phyloP scores from a whole-genome alignment of 805 yeast genomes.

The Starmerella apis region DNA sequence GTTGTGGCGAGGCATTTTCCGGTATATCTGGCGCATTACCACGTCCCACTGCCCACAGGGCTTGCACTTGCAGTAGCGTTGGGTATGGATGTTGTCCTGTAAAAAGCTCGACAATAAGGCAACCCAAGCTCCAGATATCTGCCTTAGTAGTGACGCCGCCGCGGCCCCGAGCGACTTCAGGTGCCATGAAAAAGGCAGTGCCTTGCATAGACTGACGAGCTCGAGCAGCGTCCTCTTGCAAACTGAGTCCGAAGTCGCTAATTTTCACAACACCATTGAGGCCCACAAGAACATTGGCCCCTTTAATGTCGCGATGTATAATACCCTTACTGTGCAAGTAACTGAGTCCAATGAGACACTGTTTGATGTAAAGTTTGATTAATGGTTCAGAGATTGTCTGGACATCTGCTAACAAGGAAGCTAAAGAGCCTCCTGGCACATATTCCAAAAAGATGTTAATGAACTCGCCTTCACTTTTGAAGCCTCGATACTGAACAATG shows the following conservation, averaged over 20 bases:
- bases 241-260: slow-evolving; percentile 78
- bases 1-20: slow-evolving; percentile 48
- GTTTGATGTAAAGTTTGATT: slow-evolving; percentile 60
- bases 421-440: slow-evolving; percentile 65
- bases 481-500: slow-evolving; percentile 85
- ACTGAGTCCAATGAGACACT: slow-evolving; percentile 61
- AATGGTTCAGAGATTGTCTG: slow-evolving; percentile 73
- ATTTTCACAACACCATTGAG: slow-evolving; percentile 73
- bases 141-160: slow-evolving; percentile 84
- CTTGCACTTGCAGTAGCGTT: slow-evolving; percentile 90
- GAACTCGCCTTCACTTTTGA: slow-evolving; percentile 58
- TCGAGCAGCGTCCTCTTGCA: slow-evolving; percentile 46
- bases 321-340: slow-evolving; percentile 67
- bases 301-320: slow-evolving; percentile 79
- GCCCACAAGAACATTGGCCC: slow-evolving; percentile 76
- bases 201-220: slow-evolving; percentile 84
- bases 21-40: slow-evolving; percentile 70
- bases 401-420: slow-evolving; percentile 49
- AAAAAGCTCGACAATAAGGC: slow-evolving; percentile 86
- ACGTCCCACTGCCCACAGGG: slow-evolving; percentile 87
- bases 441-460: slow-evolving; percentile 73
- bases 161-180: slow-evolving; percentile 85
- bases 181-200: slow-evolving; percentile 98
- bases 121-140: slow-evolving; percentile 96
- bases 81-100: slow-evolving; percentile 97